phyloP scores from a whole-genome alignment of 2,329 filamentous ascomycete species.

The Amesomyces nigricolor region DNA sequence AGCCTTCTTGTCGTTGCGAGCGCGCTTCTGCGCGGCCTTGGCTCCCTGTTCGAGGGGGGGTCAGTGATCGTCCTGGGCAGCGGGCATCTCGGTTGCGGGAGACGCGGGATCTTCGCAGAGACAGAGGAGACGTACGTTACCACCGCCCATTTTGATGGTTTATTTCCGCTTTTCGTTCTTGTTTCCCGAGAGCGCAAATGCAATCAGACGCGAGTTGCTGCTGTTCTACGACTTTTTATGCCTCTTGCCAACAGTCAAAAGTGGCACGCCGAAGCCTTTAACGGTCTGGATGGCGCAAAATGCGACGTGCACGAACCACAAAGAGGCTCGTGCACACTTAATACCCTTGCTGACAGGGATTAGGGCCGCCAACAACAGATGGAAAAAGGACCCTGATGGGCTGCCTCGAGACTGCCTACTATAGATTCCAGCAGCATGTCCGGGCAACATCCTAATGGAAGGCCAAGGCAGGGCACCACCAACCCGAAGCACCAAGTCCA shows the following conservation, averaged over 20 bases:
- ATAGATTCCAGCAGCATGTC: background rate
- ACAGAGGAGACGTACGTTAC: constrained; percentile 29
- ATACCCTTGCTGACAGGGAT: background rate
- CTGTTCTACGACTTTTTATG: constrained; percentile 4
- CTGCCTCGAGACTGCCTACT: too few species aligned
- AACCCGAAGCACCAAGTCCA: background rate
- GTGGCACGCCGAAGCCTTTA: constrained; percentile 7
- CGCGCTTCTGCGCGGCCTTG: constrained; percentile 57
- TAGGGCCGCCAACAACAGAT: too few species aligned
- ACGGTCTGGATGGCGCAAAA: background rate
- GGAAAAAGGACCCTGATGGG: too few species aligned
- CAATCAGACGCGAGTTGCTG: background rate
- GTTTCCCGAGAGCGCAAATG: background rate
- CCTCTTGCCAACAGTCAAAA: constrained; percentile 16
- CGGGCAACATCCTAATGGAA: too few species aligned
- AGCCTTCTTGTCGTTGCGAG: constrained; percentile 60
- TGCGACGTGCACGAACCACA: background rate
- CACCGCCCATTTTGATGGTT: constrained; percentile 30
- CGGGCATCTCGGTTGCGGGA: constrained; percentile 7
- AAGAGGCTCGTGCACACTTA: background rate
- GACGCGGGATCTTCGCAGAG: constrained; percentile 3
- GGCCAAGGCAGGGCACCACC: too few species aligned
- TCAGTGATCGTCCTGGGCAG: constrained; percentile 1
- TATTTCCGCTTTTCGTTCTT: background rate
- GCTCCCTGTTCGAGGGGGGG: constrained; percentile 29